Evolutionary conservation across 176 grass and related monocot species (phyloP).

Genomic region (Aegilops speltoides): DNA sequence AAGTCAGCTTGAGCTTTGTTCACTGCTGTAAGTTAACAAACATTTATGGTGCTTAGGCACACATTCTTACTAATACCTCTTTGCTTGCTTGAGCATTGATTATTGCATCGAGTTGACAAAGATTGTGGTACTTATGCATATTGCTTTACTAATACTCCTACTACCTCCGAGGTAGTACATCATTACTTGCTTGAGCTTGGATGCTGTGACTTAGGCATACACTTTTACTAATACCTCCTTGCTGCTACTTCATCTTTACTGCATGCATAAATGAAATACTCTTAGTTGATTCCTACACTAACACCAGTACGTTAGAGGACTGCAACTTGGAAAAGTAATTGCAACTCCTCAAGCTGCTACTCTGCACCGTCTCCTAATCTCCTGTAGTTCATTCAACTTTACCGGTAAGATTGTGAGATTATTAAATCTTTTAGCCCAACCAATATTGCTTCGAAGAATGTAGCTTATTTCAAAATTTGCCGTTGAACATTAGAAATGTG

Average conservation of each 20-base stretch:
- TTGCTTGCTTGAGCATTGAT: neutral
- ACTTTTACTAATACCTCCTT: constrained; percentile 7
- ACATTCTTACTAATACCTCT: neutral
- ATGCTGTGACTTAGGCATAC: neutral
- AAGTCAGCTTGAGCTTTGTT: constrained; percentile 28
- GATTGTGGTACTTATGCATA: neutral
- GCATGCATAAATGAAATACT: neutral
- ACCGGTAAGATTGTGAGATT: constrained; percentile 1
- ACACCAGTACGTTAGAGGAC: neutral
- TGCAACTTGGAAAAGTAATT: neutral
- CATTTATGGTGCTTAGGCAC: neutral
- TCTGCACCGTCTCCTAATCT: neutral
- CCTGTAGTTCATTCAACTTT: neutral
- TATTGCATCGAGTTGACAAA: neutral
- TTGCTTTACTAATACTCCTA: neutral
- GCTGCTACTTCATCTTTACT: constrained; percentile 3
- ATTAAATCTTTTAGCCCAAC: neutral
- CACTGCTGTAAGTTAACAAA: constrained; percentile 27
- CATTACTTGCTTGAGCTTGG: neutral
- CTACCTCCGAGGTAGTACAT: neutral
- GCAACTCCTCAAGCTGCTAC: neutral
- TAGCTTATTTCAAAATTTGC: neutral
- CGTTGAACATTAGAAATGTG: neutral
- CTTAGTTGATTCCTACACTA: neutral
- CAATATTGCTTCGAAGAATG: neutral